phyloP scores from a whole-genome alignment of 1,139 yeast genomes.

The Candida buenavistaensis region DNA sequence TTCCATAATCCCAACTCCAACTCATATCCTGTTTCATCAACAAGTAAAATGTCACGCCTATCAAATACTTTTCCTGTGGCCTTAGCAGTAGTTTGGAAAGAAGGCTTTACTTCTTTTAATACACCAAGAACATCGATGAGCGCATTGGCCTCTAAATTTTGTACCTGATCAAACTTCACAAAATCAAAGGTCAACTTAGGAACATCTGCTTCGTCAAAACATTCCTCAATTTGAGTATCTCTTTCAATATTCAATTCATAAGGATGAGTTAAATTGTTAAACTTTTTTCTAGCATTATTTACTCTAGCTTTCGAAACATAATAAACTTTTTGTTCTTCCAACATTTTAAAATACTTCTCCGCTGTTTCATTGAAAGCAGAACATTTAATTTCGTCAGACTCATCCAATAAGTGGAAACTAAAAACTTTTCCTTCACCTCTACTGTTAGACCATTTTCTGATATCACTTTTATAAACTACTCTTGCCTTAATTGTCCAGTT shows the following conservation, averaged over 20 bases:
- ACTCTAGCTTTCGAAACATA: constrained; percentile 81
- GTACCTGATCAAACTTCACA: constrained; percentile 65
- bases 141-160: constrained; percentile 67
- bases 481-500: constrained; percentile 93
- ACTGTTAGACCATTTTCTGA: constrained; percentile 84
- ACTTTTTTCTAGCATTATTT: constrained; percentile 82
- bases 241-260: constrained; percentile 84
- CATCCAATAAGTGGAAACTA: constrained; percentile 85
- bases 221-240: constrained; percentile 74
- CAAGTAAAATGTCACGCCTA: constrained; percentile 84
- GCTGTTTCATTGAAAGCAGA: constrained; percentile 92
- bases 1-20: constrained; percentile 90
- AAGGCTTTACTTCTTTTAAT: constrained; percentile 71
- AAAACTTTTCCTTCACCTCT: constrained; percentile 90
- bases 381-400: constrained; percentile 94
- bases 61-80: constrained; percentile 88
- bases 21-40: constrained; percentile 79
- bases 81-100: constrained; percentile 84
- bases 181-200: constrained; percentile 82
- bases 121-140: constrained; percentile 87
- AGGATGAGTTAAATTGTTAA: constrained; percentile 81
- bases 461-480: constrained; percentile 82
- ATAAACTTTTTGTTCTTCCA: constrained; percentile 90
- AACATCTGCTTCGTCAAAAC: constrained; percentile 59
- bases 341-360: constrained; percentile 67